Evolutionary conservation across 306 rosid genomes (phyloP), one percentile per base, ranked within the genome.

Genomic region (Ceratonia siliqua): DNA sequence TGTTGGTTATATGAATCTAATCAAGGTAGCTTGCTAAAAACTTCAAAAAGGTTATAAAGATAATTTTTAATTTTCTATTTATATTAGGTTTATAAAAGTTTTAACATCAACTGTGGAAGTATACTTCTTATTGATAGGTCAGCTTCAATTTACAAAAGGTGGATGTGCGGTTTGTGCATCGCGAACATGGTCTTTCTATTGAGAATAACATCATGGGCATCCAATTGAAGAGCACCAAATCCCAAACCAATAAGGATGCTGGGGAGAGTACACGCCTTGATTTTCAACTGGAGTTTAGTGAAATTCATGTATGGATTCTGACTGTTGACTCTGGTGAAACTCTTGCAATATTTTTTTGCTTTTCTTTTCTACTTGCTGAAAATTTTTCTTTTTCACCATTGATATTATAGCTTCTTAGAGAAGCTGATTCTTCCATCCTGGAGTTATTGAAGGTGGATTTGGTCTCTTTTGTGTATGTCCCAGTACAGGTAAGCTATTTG

Each of bases 241-340:
- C 90, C 43, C 85, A 69, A 48, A 75, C 91, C 41, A 56, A 53
- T 57, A 91, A 87, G 62, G 86, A 89, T 72, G 81, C 46, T 58
- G 92, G 89, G 67, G 99, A 92, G 85, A 86, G 88, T 74, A 86
- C 92, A 15, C 93, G 93, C 81, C 86, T 95, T 81, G 93, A 95
- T 79, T 74, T 92, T 59, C 91, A 87, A 70, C 78, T 95, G 77
- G 90, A 86, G 78, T 87, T 95, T 73, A 89, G 86, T 58, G 97
- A 90, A 83, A 92, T 95, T 83, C 96, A 95, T 76, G 99, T 95
- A 95, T 49, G 90, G 78, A 74, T 32, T 76, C 35, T 54, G 77
- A 71, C 55, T 70, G 30, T 43, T 43, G 28, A 64, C 66, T 36
- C 75, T 81, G 42, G 81, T 43, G 39, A 81, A 67, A 50, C 68